These are phyloP conservation scores for Cyberlindnera subsufficiens DNA, from an alignment of 805 yeast genomes.

Conservation along the genomic window DNA sequence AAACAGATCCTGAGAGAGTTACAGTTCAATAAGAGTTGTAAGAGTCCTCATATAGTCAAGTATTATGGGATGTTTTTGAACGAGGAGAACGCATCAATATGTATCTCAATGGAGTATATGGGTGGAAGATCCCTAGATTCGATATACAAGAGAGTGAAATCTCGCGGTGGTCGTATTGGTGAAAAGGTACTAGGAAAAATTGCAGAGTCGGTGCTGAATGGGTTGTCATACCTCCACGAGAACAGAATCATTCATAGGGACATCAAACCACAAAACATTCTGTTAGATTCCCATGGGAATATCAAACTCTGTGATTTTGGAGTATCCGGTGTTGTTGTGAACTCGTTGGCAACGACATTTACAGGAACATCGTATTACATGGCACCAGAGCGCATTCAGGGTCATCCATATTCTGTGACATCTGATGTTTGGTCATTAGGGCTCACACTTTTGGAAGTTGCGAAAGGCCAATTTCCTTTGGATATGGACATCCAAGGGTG, in stretches of 20 bases:
- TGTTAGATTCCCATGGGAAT: slow-evolving; percentile 69
- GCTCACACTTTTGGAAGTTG: slow-evolving; percentile 85
- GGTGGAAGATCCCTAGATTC: slow-evolving; percentile 90
- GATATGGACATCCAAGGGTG: slow-evolving; percentile 28
- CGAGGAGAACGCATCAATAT: slow-evolving; percentile 71
- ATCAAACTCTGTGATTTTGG: slow-evolving; percentile 96
- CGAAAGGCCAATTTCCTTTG: slow-evolving; percentile 87
- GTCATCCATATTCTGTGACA: slow-evolving; percentile 91
- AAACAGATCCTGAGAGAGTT: slow-evolving; percentile 87
- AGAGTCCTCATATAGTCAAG: slow-evolving; percentile 78
- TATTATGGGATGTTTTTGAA: slow-evolving; percentile 90
- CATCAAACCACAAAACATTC: slow-evolving; percentile 91
- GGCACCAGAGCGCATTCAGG: slow-evolving; percentile 98
- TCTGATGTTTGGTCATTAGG: slow-evolving; percentile 98
- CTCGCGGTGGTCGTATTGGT: slow-evolving; percentile 79
- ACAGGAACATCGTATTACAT: slow-evolving; percentile 97
- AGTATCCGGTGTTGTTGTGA: slow-evolving; percentile 94
- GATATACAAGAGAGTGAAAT: slow-evolving; percentile 70
- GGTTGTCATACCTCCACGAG: slow-evolving; percentile 82
- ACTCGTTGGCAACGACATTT: slow-evolving; percentile 91
- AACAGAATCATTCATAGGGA: slow-evolving; percentile 90
- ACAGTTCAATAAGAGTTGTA: slow-evolving; percentile 79
- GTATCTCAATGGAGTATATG: slow-evolving; percentile 96
- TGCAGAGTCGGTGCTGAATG: slow-evolving; percentile 79
- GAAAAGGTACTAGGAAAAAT: slow-evolving; percentile 90